A percentile compares a stretch with the other conserved stretches of the same genome.
Conservation (phyloP, 371 early-diverging fungal species). For the Coemansia sp. region DNA sequence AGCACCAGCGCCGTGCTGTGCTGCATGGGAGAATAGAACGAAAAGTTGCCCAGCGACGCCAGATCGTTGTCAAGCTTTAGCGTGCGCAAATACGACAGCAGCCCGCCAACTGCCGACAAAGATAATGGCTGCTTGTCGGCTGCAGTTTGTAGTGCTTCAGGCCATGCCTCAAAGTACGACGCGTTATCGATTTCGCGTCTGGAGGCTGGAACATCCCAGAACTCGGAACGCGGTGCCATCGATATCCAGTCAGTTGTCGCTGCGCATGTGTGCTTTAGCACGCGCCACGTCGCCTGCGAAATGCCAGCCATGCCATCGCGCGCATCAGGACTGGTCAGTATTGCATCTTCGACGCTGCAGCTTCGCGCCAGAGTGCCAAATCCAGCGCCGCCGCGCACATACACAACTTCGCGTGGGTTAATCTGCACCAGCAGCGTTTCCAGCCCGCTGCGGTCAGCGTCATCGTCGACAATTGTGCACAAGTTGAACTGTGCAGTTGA, state of each 20-base stretch:
- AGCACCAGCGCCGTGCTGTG: constrained; percentile 69
- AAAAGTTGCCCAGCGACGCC: constrained; percentile 79
- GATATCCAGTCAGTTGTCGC: constrained; percentile 56
- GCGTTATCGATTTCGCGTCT: constrained; percentile 64
- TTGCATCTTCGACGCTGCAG: neutral
- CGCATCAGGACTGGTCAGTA: constrained; percentile 36
- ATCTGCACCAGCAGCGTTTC: constrained; percentile 92
- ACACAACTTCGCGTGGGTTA: constrained; percentile 84
- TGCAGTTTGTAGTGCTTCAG: constrained; percentile 25
- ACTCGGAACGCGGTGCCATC: constrained; percentile 74
- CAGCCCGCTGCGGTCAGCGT: constrained; percentile 77
- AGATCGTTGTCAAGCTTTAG: constrained; percentile 83
- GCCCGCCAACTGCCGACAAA: constrained; percentile 74
- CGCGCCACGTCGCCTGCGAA: constrained; percentile 62
- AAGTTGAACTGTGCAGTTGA: constrained; percentile 88
- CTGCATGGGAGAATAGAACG: constrained; percentile 74
- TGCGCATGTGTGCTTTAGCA: constrained; percentile 66
- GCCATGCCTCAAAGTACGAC: constrained; percentile 62
- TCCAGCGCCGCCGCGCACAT: constrained; percentile 52
- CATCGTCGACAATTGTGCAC: constrained; percentile 76
- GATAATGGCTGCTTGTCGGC: constrained; percentile 47
- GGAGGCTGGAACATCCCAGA: constrained; percentile 75
- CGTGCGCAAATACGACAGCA: constrained; percentile 74
- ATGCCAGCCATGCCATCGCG: constrained; percentile 61
- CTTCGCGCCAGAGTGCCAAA: constrained; percentile 25